A percentile compares a stretch with the other conserved stretches of the same genome.
Evolutionary conservation across 1,284 basidiomycete species (phyloP).

Genomic region (Sphaerobolus stellatus): DNA sequence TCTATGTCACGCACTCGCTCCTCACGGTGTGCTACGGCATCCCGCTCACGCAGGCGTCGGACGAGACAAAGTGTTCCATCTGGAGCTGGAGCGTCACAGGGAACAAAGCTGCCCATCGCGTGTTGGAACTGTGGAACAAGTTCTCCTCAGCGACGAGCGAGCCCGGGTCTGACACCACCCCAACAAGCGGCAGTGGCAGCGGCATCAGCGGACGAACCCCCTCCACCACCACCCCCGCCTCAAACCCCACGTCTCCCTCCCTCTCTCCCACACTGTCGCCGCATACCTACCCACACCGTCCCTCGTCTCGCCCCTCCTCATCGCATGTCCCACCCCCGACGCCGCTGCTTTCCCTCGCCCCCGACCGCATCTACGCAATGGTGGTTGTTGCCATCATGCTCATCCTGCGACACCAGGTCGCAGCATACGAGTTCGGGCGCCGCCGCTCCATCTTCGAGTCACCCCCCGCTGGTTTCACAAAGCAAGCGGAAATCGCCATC

Average conservation of each 20-base stretch:
- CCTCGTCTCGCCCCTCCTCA: no score
- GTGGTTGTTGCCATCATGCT: conserved; percentile 11
- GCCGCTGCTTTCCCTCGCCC: no score
- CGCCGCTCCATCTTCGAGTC: not conserved
- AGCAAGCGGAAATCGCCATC: conserved; percentile 6
- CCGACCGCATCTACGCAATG: conserved; percentile 12
- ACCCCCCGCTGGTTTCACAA: conserved; percentile 8
- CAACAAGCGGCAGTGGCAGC: no score
- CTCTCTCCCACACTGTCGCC: no score
- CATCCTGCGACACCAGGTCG: conserved; percentile 8
- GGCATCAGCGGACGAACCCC: no score
- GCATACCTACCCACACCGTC: no score
- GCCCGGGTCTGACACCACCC: no score
- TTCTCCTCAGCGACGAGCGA: no score
- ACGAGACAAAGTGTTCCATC: conserved; percentile 3
- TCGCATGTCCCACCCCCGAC: no score
- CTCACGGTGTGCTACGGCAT: conserved; percentile 8
- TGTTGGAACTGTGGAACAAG: conserved; percentile 5
- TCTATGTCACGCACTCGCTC: not conserved
- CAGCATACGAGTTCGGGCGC: conserved; percentile 5
- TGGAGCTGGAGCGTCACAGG: conserved; percentile 9
- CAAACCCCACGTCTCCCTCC: no score
- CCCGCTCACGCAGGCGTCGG: not conserved
- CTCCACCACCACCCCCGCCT: no score
- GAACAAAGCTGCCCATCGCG: conserved; percentile 2